phyloP scores from a whole-genome alignment of 2,329 filamentous ascomycete species.

The Aureobasidium melanogenum region DNA sequence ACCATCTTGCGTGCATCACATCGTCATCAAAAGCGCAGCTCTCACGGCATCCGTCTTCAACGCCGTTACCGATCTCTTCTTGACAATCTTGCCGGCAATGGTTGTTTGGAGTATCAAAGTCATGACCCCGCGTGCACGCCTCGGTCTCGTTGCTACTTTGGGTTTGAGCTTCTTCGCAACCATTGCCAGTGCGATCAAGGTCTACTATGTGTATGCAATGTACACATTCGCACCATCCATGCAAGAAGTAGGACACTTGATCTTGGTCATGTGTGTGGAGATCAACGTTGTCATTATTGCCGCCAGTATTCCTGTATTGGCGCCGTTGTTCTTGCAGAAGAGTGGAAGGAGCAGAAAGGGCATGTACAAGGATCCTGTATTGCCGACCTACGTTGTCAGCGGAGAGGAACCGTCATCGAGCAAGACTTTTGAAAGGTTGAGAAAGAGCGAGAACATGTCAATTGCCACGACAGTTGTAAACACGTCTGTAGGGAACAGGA shows the following conservation, averaged over 20 bases:
- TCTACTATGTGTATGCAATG: background rate
- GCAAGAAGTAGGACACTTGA: background rate
- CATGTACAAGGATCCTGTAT: background rate
- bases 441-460: background rate
- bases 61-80: background rate
- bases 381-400: background rate
- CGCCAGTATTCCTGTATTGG: background rate
- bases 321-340: background rate
- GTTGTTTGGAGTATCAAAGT: slow-evolving; percentile 6
- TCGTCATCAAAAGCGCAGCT: background rate
- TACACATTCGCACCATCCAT: background rate
- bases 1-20: background rate
- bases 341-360: background rate
- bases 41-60: background rate
- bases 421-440: background rate
- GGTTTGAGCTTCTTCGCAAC: background rate
- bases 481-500: background rate
- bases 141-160: background rate
- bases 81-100: background rate
- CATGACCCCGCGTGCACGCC: background rate
- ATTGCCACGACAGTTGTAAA: background rate
- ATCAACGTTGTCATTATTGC: slow-evolving; percentile 7
- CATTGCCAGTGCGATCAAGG: background rate
- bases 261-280: background rate
- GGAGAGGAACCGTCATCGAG: background rate